phyloP scores from a whole-genome alignment of 2,329 filamentous ascomycete species.

The Lithohypha guttulata region DNA sequence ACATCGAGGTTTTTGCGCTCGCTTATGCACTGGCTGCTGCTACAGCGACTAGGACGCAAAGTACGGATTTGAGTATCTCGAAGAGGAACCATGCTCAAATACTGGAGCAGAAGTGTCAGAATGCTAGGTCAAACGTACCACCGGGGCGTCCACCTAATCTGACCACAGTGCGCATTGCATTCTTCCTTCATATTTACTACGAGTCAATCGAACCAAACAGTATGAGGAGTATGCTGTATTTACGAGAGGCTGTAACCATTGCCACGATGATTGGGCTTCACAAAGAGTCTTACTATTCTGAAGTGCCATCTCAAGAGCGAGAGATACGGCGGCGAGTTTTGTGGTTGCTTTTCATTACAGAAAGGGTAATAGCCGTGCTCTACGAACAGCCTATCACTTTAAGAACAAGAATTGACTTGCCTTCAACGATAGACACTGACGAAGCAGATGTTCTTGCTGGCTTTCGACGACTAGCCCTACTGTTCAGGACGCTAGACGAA shows the following conservation, averaged over 20 bases:
- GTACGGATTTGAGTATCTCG: conserved; percentile 10
- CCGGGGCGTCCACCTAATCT: conserved; percentile 23
- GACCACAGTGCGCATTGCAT: conserved; percentile 36
- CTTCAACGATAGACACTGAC: conserved; percentile 6
- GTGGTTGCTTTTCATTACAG: conserved; percentile 42
- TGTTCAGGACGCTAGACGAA: conserved; percentile 4
- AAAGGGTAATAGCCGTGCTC: conserved; percentile 15
- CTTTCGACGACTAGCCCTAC: neutral
- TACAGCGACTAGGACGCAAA: conserved; percentile 34
- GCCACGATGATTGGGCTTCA: conserved; percentile 42
- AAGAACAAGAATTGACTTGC: conserved; percentile 3
- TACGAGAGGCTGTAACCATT: conserved; percentile 42
- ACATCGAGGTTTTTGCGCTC: conserved; percentile 31
- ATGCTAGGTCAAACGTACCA: conserved; percentile 12
- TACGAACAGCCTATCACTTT: conserved; percentile 9
- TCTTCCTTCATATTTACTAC: conserved; percentile 44
- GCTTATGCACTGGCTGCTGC: conserved; percentile 39
- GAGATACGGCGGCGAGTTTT: conserved; percentile 38
- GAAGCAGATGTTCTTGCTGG: conserved; percentile 5
- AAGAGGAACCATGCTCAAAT: conserved; percentile 5
- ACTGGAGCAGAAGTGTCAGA: conserved; percentile 30
- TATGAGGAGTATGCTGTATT: conserved; percentile 37
- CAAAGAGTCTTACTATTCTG: conserved; percentile 33
- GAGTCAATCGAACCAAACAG: conserved; percentile 19
- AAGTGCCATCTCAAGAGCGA: conserved; percentile 30